These are phyloP conservation scores for Rhynchospora tenuis DNA, from an alignment of 176 grass and related monocot species.

Conservation along the genomic window DNA sequence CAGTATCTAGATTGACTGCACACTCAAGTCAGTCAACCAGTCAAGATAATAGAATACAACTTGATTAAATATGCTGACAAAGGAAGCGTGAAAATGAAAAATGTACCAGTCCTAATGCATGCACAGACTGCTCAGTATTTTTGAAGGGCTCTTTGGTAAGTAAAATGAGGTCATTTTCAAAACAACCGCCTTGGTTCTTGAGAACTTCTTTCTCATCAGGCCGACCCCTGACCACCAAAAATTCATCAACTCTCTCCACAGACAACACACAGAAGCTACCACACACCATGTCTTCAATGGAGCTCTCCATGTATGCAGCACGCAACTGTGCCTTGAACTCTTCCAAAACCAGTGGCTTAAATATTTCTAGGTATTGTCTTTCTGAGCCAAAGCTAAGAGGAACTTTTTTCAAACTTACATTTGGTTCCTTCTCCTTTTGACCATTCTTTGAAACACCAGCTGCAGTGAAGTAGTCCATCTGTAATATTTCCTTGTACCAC, in stretches of 20 bases:
- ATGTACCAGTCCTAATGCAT: slow-evolving; percentile 86
- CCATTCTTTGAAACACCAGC: slow-evolving; percentile 50
- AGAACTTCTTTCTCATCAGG: slow-evolving; percentile 49
- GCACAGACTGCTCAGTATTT: slow-evolving; percentile 48
- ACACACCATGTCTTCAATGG: slow-evolving; percentile 64
- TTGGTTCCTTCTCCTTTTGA: slow-evolving; percentile 29
- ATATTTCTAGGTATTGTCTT: slow-evolving; percentile 88
- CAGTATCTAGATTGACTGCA: background rate
- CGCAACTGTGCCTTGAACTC: slow-evolving; percentile 95
- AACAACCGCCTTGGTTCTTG: slow-evolving; percentile 46
- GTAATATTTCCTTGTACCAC: slow-evolving; percentile 83
- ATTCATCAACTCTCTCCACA: slow-evolving; percentile 96
- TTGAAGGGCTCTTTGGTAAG: slow-evolving; percentile 76
- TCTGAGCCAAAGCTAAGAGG: slow-evolving; percentile 76
- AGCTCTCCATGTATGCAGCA: slow-evolving; percentile 59
- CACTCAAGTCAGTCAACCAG: background rate
- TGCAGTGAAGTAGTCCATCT: slow-evolving; percentile 82
- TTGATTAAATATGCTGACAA: slow-evolving; percentile 11
- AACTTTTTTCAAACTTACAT: slow-evolving; percentile 54
- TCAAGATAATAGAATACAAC: background rate
- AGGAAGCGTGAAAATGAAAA: slow-evolving; percentile 24
- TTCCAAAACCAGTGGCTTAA: slow-evolving; percentile 87
- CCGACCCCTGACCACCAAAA: slow-evolving; percentile 71
- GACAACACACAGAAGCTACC: slow-evolving; percentile 64
- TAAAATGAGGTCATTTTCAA: slow-evolving; percentile 89